These are phyloP conservation scores for Pleurostoma richardsiae DNA, from an alignment of 2,329 filamentous ascomycete species.

Conservation along the genomic window DNA sequence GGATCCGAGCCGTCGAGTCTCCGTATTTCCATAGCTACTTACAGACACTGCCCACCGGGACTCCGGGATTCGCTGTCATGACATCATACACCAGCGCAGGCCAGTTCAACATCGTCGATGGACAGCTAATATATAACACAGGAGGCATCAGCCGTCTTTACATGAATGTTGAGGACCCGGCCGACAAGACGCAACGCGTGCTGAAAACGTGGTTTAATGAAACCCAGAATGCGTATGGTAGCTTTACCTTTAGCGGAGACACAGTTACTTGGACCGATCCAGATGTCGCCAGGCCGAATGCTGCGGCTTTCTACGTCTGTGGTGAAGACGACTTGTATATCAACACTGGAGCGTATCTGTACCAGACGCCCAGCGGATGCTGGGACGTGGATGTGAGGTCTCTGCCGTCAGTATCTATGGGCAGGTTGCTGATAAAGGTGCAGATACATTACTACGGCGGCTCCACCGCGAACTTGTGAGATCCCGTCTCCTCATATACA, in stretches of 20 bases:
- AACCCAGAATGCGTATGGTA: constrained; percentile 43
- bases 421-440: background rate
- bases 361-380: constrained; percentile 48
- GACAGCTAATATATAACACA: constrained; percentile 49
- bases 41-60: constrained; percentile 37
- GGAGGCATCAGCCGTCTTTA: constrained; percentile 34
- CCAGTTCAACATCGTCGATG: constrained; percentile 50
- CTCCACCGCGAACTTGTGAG: constrained; percentile 6
- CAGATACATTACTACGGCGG: constrained; percentile 11
- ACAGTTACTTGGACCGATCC: constrained; percentile 44
- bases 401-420: background rate
- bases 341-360: constrained; percentile 50
- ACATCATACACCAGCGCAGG: constrained; percentile 47
- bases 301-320: constrained; percentile 51
- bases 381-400: constrained; percentile 9
- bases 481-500: no score
- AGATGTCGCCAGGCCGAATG: constrained; percentile 41
- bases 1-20: constrained; percentile 51
- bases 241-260: constrained; percentile 48
- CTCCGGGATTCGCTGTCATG: constrained; percentile 43
- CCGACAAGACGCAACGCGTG: constrained; percentile 34
- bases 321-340: constrained; percentile 40
- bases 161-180: constrained; percentile 40
- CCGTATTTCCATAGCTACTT: constrained; percentile 55
- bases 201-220: constrained; percentile 42